phyloP scores from a whole-genome alignment of 306 rosid genomes.

The Abrus pulchellus region DNA sequence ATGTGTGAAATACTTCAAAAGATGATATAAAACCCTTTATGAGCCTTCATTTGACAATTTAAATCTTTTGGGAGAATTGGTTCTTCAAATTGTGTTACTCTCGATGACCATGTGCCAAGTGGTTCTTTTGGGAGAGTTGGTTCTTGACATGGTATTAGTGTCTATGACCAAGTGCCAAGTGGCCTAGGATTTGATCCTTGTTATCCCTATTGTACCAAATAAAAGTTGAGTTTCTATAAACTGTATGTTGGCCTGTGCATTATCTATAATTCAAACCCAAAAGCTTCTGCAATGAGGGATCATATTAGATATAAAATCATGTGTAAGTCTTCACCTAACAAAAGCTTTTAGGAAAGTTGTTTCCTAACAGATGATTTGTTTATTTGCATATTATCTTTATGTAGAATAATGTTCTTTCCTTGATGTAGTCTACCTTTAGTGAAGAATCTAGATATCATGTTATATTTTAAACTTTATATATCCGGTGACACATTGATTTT shows the following conservation, averaged over 20 bases:
- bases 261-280: background rate
- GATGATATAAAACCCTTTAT: background rate
- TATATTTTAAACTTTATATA: conserved; percentile 2
- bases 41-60: background rate
- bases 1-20: background rate
- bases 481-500: background rate
- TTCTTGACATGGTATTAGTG: background rate
- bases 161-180: background rate
- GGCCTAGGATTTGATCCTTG: background rate
- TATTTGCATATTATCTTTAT: conserved; percentile 12
- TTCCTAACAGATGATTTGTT: conserved; percentile 19
- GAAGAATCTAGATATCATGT: background rate
- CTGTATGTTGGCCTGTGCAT: background rate
- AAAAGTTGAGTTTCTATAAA: background rate
- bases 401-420: background rate
- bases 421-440: background rate
- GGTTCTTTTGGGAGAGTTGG: background rate
- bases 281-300: background rate
- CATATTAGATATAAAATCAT: background rate
- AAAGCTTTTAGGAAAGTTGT: background rate
- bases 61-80: conserved; percentile 3
- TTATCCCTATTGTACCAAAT: background rate
- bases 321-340: background rate
- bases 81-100: no score
- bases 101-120: background rate